Base-by-base conservation (phyloP, 441 rosid species). In the Gossypium schwendimanii region DNA sequence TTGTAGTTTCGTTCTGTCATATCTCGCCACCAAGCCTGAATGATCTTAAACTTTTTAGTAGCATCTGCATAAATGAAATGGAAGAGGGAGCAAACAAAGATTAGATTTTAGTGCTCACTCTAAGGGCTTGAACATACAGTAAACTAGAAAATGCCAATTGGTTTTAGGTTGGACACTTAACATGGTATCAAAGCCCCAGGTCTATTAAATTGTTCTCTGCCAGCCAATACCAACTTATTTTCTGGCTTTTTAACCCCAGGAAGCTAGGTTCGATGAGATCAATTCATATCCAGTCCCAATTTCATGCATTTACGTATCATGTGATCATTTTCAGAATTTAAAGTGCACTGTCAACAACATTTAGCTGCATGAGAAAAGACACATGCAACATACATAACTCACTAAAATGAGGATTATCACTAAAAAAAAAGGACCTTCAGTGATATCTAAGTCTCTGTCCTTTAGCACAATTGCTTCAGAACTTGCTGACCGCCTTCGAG, bases 1-100 rank as follows among this genome's bases (percentile, higher is more conserved):
- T 18, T 80, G 62, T 75, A 81, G 77, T 82, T 89, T 76, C 73
- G 80, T 78, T 80, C 92, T 52, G 93, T 90, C 97, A 92, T 91
- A 61, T 83, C 89, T 82, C 79, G 96, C 99, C 99, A 94, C 98
- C 99, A 92, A 73, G 93, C 88, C 78, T 87, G 91, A 70, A 94
- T 87, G 60, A 90, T 92, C 76, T 81, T 86, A 81, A 92, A 94
- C 75, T 78, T 92, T 73, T 79, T 87, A 7, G 84, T 82, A 74
- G 90, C 88, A 80, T 88, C 99, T 88, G 85, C 76, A 81, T 52
- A 68, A 62, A 67, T 44, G 44, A 18, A 64, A 18, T 60, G 52
- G 18, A 66, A 45, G 21, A 62, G 17, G 20, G 1, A 18, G 44
- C 44, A 36, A 36, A 68, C n/a, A 71, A 59, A 59, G 44, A 24